Base-by-base conservation (phyloP, 345 rosid genomes). In the Punica granatum region DNA sequence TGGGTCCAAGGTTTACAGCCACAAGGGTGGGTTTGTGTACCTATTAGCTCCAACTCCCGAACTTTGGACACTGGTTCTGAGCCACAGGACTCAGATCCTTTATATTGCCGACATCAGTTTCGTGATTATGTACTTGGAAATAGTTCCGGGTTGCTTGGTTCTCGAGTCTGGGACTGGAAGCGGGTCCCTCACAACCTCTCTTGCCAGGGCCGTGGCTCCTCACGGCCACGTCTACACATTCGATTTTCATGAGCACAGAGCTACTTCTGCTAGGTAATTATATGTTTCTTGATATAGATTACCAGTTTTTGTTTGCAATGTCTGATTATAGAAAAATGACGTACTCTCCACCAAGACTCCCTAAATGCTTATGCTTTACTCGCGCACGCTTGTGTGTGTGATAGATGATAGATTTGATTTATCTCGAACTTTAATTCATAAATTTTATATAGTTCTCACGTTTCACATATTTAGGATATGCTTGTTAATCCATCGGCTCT, bases 11-110 rank as follows among this genome's bases (percentile, higher is more conserved):
- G 95, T 85, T 58, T 81, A 83, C 42, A 90, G 92, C 78, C 81
- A 80, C 82, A 93, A 89, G 83, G 92, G 95, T 16, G 88, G 90
- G 53, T 93, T 82, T 64, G 89, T 90, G 0, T 86, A 87, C 80
- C 69, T 93, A 37, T 75, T 93, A 59, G 92, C 90, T 76, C 99
- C 96, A 12, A 86, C 96, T 31, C 96, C 97, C 1, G 98, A 93
- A 75, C 64, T 91, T 28, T 94, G 99, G 99, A 94, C 98, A 30
- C 49, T 89, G 72, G 99, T 91, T 66, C 78, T 91, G 70, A 91
- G 92, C 82, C 99, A 91, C 76, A 82, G 96, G 84, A 94, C 98
- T 41, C 96, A 91, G 85, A 94, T 91, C 76, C 99, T 94, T 18
- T 91, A 91, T 67, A 84, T 91, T 51, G 98, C 96, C 10, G 99